Base-by-base conservation (phyloP, 441 rosid genomes). In the Euphorbia celastroides region DNA sequence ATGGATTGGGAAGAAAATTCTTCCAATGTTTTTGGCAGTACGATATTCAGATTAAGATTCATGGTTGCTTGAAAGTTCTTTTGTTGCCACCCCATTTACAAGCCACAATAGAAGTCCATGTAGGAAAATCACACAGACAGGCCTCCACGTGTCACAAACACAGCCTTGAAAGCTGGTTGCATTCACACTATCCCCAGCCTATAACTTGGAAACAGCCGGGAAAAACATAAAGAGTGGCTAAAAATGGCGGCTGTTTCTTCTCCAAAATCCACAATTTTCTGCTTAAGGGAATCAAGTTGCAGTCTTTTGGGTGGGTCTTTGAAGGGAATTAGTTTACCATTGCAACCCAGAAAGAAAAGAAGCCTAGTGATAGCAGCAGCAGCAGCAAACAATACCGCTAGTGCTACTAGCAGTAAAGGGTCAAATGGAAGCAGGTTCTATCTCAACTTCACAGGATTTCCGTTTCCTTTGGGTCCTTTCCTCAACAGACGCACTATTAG, bases 391-490 rank as follows among this genome's bases (percentile, higher is more conserved):
- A 69, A 61, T 52, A 75, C 67, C 67, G 46, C 67, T n/a, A 26
- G 70, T 30, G 72, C 80, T 46, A 73, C 64, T 38, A 70, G 74
- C 34, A 70, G 55, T 22, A 70, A 57, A 38, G 70, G 73, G 2
- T 68, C 72, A 46, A 50, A 55, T 17, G 74, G 81, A 26, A 80
- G 84, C 66, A 88, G 86, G 52, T 94, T 94, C 80, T 89, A 94
- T 71, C 57, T 89, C 14, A 94, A 94, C 75, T 75, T 91, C 77
- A 94, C 96, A 14, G 97, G 97, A 5, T 94, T 94, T 58, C 97
- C 97, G 68, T 94, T 94, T 66, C 99, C 99, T 65, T 96, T 94
- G 32, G 96, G 99, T 14, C 99, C 99, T 84, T 91, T 91, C 74
- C 91, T 94, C 76, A 88, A 86, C 64, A 82, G 99, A 57, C 82